These are phyloP conservation scores for Omphalotus olearius DNA, from an alignment of 1,284 basidiomycete species.

Conservation along the genomic window DNA sequence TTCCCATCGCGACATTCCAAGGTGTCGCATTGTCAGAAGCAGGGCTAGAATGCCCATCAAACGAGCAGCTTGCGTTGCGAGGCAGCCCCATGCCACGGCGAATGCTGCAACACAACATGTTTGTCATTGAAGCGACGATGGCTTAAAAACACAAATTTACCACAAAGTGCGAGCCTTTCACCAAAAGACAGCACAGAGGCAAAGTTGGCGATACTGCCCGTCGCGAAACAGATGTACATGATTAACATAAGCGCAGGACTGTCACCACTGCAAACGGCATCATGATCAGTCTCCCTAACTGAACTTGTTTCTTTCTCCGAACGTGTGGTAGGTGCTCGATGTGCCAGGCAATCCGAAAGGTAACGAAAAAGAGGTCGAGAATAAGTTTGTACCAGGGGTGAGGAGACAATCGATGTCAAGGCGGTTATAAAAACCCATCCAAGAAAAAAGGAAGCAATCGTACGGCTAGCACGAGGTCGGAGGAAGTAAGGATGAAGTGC, in stretches of 20 bases:
- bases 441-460: slow-evolving; percentile 38
- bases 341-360: background rate
- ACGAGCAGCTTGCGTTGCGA: slow-evolving; percentile 39
- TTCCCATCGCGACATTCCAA: slow-evolving; percentile 32
- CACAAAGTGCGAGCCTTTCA: slow-evolving; percentile 30
- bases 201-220: slow-evolving; percentile 40
- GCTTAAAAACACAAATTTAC: slow-evolving; percentile 22
- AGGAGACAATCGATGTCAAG: slow-evolving; percentile 29
- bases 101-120: slow-evolving; percentile 32
- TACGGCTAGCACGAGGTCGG: slow-evolving; percentile 1
- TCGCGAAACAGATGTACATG: slow-evolving; percentile 40
- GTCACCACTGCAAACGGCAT: slow-evolving; percentile 5
- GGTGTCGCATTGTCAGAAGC: slow-evolving; percentile 32
- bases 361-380: slow-evolving; percentile 8
- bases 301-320: slow-evolving; percentile 5
- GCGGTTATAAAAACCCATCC: slow-evolving; percentile 47
- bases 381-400: slow-evolving; percentile 17
- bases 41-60: slow-evolving; percentile 42
- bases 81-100: slow-evolving; percentile 43
- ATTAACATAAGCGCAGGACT: slow-evolving; percentile 29
- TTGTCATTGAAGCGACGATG: background rate
- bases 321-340: slow-evolving; percentile 1
- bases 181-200: slow-evolving; percentile 35
- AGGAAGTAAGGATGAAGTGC: background rate
- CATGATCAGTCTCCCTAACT: background rate